Percentiles rank a stretch among this genome's conserved stretches.
Evolutionary conservation across 306 rosid genomes (phyloP).

Genomic region (Begonia masoniana): DNA sequence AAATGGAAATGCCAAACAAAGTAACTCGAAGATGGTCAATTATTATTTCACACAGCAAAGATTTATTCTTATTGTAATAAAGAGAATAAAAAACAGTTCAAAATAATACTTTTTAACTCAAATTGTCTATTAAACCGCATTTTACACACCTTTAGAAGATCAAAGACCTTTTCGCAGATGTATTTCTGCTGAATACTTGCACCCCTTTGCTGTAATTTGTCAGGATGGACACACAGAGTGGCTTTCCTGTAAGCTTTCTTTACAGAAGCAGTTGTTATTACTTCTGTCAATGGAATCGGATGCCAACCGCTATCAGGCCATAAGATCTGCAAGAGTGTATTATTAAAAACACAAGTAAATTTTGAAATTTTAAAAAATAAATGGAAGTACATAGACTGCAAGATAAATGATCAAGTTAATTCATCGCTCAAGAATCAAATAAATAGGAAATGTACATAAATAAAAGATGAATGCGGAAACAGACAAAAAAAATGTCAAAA

Average conservation of each 20-base stretch:
- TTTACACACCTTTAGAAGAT: conserved; percentile 72
- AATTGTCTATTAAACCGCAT: background rate
- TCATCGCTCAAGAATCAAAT: too few relatives aligned
- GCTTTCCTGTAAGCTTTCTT: conserved; percentile 97
- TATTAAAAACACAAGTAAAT: too few relatives aligned
- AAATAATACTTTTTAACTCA: too few relatives aligned
- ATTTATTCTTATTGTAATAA: too few relatives aligned
- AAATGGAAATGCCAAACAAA: conserved; percentile 5
- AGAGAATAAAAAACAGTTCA: too few relatives aligned
- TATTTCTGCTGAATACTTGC: conserved; percentile 86
- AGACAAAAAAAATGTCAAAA: too few relatives aligned
- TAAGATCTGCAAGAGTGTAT: conserved; percentile 48
- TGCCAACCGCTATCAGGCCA: conserved; percentile 91
- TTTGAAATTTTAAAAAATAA: too few relatives aligned
- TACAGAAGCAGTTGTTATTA: conserved; percentile 79
- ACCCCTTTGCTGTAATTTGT: conserved; percentile 87
- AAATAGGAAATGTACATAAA: too few relatives aligned
- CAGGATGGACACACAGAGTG: conserved; percentile 92
- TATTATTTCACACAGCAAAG: too few relatives aligned
- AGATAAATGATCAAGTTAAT: too few relatives aligned
- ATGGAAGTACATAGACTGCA: too few relatives aligned
- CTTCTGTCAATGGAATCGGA: conserved; percentile 77
- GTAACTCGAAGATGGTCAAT: background rate
- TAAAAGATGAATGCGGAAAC: too few relatives aligned
- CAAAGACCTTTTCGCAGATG: conserved; percentile 86